Conservation (phyloP, 2,329 filamentous ascomycete species). For the Cadophora sp. region DNA sequence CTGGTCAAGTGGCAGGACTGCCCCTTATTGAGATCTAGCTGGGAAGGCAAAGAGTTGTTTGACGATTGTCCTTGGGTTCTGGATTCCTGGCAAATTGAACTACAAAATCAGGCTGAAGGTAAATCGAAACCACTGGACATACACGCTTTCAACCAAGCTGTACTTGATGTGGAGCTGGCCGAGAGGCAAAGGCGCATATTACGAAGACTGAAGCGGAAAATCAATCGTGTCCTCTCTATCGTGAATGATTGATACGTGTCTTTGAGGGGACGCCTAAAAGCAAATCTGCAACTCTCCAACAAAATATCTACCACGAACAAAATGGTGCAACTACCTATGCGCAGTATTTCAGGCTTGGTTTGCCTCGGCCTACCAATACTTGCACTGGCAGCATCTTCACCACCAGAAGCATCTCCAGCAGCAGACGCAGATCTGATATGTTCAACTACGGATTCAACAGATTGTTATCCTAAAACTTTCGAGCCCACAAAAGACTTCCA, state of each 20-base stretch:
- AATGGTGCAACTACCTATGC: conserved; percentile 34
- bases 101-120: conserved; percentile 40
- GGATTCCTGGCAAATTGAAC: conserved; percentile 40
- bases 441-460: conserved; percentile 62
- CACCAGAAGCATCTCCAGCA: conserved; percentile 33
- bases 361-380: conserved; percentile 37
- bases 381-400: conserved; percentile 32
- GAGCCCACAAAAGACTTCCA: conserved; percentile 70
- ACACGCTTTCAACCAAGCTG: conserved; percentile 37
- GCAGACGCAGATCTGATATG: conserved; percentile 66
- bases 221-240: conserved; percentile 41
- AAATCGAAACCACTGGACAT: conserved; percentile 42
- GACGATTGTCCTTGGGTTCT: conserved; percentile 35
- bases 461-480: conserved; percentile 72
- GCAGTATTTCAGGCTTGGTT: conserved; percentile 34
- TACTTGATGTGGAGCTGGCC: conserved; percentile 36
- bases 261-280: conserved; percentile 19
- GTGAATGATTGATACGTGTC: conserved; percentile 34
- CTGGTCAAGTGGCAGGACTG: conserved; percentile 46
- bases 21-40: conserved; percentile 42
- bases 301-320: conserved; percentile 14
- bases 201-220: conserved; percentile 40
- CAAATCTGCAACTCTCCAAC: not conserved
- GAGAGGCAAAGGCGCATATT: conserved; percentile 39
- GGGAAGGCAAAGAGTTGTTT: conserved; percentile 41